Conservation (phyloP, 164 flowering plant species). For the Stephania yunnanensis region DNA sequence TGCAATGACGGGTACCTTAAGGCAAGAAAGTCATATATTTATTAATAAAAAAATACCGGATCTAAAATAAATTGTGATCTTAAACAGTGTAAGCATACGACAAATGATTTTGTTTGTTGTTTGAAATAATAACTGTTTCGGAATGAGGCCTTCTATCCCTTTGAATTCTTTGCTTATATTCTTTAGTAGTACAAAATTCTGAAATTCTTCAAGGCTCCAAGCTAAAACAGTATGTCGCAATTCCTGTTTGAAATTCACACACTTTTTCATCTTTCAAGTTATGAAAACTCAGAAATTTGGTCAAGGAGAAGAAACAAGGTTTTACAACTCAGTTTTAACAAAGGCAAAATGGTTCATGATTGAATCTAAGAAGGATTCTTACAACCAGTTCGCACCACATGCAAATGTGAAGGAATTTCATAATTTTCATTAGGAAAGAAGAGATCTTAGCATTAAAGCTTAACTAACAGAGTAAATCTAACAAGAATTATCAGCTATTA, state of each 20-base stretch:
- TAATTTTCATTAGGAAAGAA: too few species aligned
- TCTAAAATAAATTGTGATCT: background rate
- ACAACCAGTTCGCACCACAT: background rate
- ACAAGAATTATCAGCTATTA: too few species aligned
- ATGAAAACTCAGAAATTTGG: background rate
- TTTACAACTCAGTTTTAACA: background rate
- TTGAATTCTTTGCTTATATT: background rate
- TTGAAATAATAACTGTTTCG: background rate
- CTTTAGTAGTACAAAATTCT: background rate
- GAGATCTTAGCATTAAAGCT: too few species aligned
- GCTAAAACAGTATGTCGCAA: too few species aligned
- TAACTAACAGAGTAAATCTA: too few species aligned
- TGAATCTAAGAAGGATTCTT: background rate
- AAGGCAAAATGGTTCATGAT: background rate
- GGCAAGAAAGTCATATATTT: background rate
- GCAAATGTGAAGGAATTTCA: too few species aligned
- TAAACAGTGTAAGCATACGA: background rate
- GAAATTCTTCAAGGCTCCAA: too few species aligned
- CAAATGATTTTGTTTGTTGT: background rate
- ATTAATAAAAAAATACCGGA: background rate
- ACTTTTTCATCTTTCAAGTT: too few species aligned
- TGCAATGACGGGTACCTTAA: conserved; percentile 90
- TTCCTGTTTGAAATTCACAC: background rate
- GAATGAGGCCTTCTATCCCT: background rate
- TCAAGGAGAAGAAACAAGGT: background rate